Percentiles rank a stretch among this genome's conserved stretches.
These are phyloP conservation scores for Lentinula aciculospora DNA, from an alignment of 768 basidiomycete species.

Conservation along the genomic window DNA sequence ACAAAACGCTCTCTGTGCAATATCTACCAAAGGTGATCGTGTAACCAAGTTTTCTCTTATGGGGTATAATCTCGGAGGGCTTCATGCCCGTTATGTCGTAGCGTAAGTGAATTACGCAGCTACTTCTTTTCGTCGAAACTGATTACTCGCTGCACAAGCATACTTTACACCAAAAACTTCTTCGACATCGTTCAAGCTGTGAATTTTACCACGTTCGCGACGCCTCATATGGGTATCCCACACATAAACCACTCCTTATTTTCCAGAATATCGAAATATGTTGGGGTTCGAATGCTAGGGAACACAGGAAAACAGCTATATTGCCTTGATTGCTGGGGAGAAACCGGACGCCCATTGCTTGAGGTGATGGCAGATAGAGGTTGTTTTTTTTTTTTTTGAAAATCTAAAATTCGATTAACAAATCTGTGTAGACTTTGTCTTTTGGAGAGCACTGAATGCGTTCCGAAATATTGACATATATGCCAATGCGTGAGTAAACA, in stretches of 20 bases:
- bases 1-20: constrained; percentile 18
- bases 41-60: constrained; percentile 20
- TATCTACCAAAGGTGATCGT: constrained; percentile 14
- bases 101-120: constrained; percentile 12
- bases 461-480: constrained; percentile 27
- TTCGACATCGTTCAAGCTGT: constrained; percentile 26
- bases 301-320: constrained; percentile 33
- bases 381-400: not conserved
- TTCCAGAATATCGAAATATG: constrained; percentile 9
- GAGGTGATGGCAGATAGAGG: constrained; percentile 26
- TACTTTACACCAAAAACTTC: constrained; percentile 18
- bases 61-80: constrained; percentile 31
- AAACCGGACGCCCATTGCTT: constrained; percentile 21
- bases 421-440: constrained; percentile 12
- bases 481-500: constrained; percentile 21
- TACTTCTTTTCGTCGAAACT: not conserved
- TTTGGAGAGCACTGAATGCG: constrained; percentile 22
- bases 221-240: constrained; percentile 28
- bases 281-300: constrained; percentile 25
- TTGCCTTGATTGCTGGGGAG: constrained; percentile 20
- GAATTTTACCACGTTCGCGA: constrained; percentile 32
- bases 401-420: not conserved
- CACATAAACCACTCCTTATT: constrained; percentile 9
- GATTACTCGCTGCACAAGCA: constrained; percentile 2
- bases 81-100: constrained; percentile 27